Evolutionary conservation across 192 early-diverging fungal species (phyloP).

Genomic region (Coemansia sp.): DNA sequence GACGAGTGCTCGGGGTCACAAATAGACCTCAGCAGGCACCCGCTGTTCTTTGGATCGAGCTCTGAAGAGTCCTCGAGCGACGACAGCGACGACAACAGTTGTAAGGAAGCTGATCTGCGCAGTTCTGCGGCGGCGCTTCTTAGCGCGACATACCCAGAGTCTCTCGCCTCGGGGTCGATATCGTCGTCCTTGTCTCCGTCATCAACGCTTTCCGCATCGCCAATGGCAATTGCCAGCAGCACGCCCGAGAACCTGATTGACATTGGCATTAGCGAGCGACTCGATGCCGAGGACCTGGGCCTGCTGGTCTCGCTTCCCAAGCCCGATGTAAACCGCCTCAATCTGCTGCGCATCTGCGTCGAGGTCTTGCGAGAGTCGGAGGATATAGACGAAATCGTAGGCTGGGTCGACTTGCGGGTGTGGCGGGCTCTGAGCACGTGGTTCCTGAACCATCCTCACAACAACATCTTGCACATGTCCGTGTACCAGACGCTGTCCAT

Average conservation of each 20-base stretch:
- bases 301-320: conserved; percentile 33
- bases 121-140: conserved; percentile 37
- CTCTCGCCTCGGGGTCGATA: conserved; percentile 33
- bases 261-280: conserved; percentile 7
- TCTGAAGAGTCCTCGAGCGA: not conserved
- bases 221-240: conserved; percentile 35
- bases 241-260: conserved; percentile 26
- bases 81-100: conserved; percentile 6
- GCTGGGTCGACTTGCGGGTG: conserved; percentile 48
- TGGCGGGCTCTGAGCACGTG: conserved; percentile 43
- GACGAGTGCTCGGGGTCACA: conserved; percentile 2
- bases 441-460: conserved; percentile 49
- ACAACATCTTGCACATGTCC: conserved; percentile 38
- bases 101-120: conserved; percentile 24
- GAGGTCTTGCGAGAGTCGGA: conserved; percentile 41
- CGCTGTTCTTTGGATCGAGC: too few species aligned
- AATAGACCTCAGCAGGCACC: not conserved
- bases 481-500: conserved; percentile 42
- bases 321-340: conserved; percentile 30
- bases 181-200: conserved; percentile 48
- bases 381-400: conserved; percentile 36
- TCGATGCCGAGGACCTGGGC: conserved; percentile 36
- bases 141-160: conserved; percentile 30
- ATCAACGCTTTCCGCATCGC: conserved; percentile 45
- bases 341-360: conserved; percentile 30